These are phyloP conservation scores for Macroventuria anomochaeta DNA, from an alignment of 2,329 filamentous ascomycete species.

Conservation along the genomic window DNA sequence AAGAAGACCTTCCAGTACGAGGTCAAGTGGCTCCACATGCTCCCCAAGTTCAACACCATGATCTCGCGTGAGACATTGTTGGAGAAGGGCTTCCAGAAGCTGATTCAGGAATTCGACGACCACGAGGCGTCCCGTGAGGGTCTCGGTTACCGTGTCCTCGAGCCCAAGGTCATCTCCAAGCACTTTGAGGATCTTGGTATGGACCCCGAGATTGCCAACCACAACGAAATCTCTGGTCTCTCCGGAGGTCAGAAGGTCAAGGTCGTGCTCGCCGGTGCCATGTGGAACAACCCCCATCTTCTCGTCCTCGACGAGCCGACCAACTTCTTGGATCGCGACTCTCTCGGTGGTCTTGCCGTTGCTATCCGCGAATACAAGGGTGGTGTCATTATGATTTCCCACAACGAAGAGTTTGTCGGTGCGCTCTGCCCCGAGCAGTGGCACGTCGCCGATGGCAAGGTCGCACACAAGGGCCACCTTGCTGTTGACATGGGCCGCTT, in stretches of 20 bases:
- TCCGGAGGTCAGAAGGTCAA: constrained; percentile 99
- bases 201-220: constrained; percentile 97
- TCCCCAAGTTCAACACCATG: constrained; percentile 92
- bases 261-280: constrained; percentile 92
- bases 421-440: constrained; percentile 96
- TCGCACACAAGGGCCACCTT: constrained; percentile 81
- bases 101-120: constrained; percentile 97
- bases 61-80: constrained; percentile 90
- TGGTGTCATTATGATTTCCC: constrained; percentile 98
- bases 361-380: constrained; percentile 98
- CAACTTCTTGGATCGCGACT: constrained; percentile 98
- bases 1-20: constrained; percentile 99
- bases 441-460: constrained; percentile 86
- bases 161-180: constrained; percentile 93
- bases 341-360: constrained; percentile 93
- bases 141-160: constrained; percentile 91
- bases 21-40: constrained; percentile 87
- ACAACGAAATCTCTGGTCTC: constrained; percentile 95
- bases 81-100: constrained; percentile 86
- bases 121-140: constrained; percentile 98
- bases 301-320: constrained; percentile 98
- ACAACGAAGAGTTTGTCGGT: constrained; percentile 98
- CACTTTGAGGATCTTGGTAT: constrained; percentile 97
- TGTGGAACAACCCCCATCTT: constrained; percentile 99
- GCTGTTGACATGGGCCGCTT: constrained; percentile 82